These are phyloP conservation scores for Pinus taeda DNA, from an alignment of 75 land plant genomes.

Conservation along the genomic window DNA sequence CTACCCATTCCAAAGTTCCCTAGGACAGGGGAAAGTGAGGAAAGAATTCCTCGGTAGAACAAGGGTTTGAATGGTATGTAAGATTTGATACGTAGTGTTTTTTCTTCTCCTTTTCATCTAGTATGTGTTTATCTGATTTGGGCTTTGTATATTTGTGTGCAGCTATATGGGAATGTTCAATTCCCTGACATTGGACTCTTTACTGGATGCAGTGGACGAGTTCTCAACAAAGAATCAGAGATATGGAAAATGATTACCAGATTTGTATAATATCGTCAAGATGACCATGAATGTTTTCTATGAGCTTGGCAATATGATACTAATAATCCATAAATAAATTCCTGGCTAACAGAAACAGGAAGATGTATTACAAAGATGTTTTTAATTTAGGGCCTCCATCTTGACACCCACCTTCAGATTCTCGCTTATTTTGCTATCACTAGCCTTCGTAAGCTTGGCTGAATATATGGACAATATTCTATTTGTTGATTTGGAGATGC, in stretches of 20 bases:
- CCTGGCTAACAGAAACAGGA: background rate
- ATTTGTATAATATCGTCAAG: background rate
- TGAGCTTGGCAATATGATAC: no score
- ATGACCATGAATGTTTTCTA: background rate
- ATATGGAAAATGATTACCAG: background rate
- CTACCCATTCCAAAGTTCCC: no score
- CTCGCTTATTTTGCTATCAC: no score
- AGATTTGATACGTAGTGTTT: background rate
- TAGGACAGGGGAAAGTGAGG: no score
- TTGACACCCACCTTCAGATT: no score
- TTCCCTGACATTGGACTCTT: conserved; percentile 5
- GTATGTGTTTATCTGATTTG: background rate
- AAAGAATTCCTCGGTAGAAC: no score
- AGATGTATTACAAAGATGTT: background rate
- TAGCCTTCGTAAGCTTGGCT: no score
- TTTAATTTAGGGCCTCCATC: no score
- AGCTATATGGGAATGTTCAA: conserved; percentile 10
- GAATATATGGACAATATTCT: no score
- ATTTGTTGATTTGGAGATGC: no score
- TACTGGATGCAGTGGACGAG: conserved; percentile 2
- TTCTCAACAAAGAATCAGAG: conserved; percentile 11
- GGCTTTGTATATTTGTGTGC: conserved; percentile 1
- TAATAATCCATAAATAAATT: background rate
- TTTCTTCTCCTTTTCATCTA: background rate
- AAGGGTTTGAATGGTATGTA: background rate